Evolutionary conservation across 1,139 yeast species (phyloP).

Genomic region (Diutina catenulata): DNA sequence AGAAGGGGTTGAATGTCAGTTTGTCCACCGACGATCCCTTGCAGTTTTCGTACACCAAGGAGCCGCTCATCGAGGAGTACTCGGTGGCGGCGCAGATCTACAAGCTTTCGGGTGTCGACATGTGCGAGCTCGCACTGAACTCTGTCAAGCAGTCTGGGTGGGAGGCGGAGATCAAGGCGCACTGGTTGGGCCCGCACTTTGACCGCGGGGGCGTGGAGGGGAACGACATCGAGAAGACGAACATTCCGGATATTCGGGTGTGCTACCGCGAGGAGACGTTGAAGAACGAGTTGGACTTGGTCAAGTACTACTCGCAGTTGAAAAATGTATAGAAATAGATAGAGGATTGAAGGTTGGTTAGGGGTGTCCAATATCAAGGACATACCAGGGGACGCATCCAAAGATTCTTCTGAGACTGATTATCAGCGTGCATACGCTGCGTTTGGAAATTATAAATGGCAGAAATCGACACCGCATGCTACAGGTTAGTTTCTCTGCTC

Average conservation of each 20-base stretch:
- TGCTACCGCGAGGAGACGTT: conserved; percentile 76
- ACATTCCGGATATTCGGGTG: conserved; percentile 82
- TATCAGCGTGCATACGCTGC: too few relatives aligned
- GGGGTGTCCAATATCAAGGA: too few relatives aligned
- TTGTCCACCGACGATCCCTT: conserved; percentile 65
- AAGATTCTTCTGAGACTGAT: too few relatives aligned
- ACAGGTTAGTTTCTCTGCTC: too few relatives aligned
- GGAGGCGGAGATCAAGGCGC: conserved; percentile 72
- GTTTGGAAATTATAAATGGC: too few relatives aligned
- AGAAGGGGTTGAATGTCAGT: conserved; percentile 87
- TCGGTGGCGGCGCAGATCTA: conserved; percentile 97
- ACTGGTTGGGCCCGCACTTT: conserved; percentile 82
- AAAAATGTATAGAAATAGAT: too few relatives aligned
- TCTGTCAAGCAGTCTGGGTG: conserved; percentile 91
- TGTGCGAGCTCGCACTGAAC: conserved; percentile 85
- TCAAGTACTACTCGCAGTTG: conserved; percentile 40
- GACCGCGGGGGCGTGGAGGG: conserved; percentile 56
- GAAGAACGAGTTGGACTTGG: conserved; percentile 61
- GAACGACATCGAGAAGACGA: conserved; percentile 84
- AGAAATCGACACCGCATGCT: too few relatives aligned
- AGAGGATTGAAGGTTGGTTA: too few relatives aligned
- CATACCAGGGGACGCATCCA: too few relatives aligned
- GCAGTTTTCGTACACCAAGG: conserved; percentile 92
- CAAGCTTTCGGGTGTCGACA: conserved; percentile 85
- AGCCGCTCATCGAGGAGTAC: conserved; percentile 95